Evolutionary conservation across 2,329 filamentous ascomycete species (phyloP).

Genomic region (Sporothrix variecibatus): DNA sequence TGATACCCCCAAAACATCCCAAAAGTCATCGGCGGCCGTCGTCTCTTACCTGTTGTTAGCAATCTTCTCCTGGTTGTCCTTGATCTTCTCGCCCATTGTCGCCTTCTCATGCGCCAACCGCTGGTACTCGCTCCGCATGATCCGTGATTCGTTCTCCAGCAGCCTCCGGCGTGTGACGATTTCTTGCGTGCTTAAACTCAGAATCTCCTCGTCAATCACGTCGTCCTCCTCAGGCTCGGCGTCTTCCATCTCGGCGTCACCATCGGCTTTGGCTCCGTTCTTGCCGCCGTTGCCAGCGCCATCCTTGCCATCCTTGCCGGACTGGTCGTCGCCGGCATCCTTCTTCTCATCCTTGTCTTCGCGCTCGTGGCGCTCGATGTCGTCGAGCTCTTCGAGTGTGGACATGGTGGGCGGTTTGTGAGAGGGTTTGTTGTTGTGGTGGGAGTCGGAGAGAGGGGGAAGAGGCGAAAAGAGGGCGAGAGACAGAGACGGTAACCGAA

Average conservation of each 20-base stretch:
- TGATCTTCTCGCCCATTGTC: slow-evolving; percentile 97
- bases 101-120: slow-evolving; percentile 93
- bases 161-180: slow-evolving; percentile 88
- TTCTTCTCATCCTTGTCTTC: slow-evolving; percentile 57
- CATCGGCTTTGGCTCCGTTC: slow-evolving; percentile 55
- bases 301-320: slow-evolving; percentile 54
- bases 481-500: background rate
- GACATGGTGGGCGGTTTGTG: slow-evolving; percentile 63
- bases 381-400: slow-evolving; percentile 88
- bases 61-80: slow-evolving; percentile 98
- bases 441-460: background rate
- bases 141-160: slow-evolving; percentile 94
- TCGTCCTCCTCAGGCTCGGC: slow-evolving; percentile 73
- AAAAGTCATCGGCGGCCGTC: background rate
- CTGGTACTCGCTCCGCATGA: slow-evolving; percentile 97
- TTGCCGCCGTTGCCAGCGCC: slow-evolving; percentile 40
- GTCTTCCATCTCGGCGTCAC: slow-evolving; percentile 91
- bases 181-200: slow-evolving; percentile 90
- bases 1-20: background rate
- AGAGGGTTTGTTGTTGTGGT: background rate
- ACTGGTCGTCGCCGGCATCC: slow-evolving; percentile 36
- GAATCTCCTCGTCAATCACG: slow-evolving; percentile 88
- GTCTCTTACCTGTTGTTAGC: slow-evolving; percentile 86
- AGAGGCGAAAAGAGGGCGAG: slow-evolving; percentile 1
- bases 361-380: slow-evolving; percentile 78